Percentiles rank a stretch among this genome's conserved stretches.
These are phyloP conservation scores for Coniella lustricola DNA, from an alignment of 2,329 filamentous ascomycete genomes.

Conservation along the genomic window DNA sequence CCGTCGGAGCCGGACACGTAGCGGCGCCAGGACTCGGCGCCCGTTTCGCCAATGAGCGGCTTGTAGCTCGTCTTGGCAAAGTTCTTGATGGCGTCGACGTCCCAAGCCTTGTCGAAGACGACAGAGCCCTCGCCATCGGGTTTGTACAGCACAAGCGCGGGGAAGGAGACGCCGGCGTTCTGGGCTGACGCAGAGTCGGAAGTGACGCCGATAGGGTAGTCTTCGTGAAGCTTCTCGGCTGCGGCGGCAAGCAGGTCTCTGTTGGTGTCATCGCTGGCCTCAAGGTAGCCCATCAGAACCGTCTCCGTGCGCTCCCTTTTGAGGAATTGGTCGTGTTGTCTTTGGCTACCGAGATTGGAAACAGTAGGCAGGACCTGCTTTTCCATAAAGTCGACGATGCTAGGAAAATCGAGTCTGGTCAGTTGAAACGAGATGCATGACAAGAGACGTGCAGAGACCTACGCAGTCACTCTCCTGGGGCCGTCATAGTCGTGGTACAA, in stretches of 20 bases:
- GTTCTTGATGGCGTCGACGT: conserved; percentile 67
- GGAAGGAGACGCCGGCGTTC: conserved; percentile 80
- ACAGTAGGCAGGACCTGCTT: conserved; percentile 96
- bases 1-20: conserved; percentile 85
- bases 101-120: conserved; percentile 73
- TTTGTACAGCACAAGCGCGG: conserved; percentile 92
- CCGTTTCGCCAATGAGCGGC: conserved; percentile 90
- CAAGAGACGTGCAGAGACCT: conserved; percentile 28
- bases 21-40: conserved; percentile 87
- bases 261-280: conserved; percentile 69
- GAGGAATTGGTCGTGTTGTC: conserved; percentile 77
- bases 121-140: conserved; percentile 94
- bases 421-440: background rate
- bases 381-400: conserved; percentile 81
- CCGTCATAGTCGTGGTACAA: conserved; percentile 78
- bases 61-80: conserved; percentile 83
- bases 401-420: conserved; percentile 21
- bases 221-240: conserved; percentile 74
- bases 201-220: conserved; percentile 84
- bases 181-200: conserved; percentile 78
- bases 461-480: conserved; percentile 77
- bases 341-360: conserved; percentile 71
- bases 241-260: conserved; percentile 74
- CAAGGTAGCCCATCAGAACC: conserved; percentile 84
- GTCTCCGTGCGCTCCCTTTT: conserved; percentile 98